Percentiles rank a stretch among this genome's conserved stretches.
Conservation (phyloP, 805 yeast species). For the Kuraishia borneana region DNA sequence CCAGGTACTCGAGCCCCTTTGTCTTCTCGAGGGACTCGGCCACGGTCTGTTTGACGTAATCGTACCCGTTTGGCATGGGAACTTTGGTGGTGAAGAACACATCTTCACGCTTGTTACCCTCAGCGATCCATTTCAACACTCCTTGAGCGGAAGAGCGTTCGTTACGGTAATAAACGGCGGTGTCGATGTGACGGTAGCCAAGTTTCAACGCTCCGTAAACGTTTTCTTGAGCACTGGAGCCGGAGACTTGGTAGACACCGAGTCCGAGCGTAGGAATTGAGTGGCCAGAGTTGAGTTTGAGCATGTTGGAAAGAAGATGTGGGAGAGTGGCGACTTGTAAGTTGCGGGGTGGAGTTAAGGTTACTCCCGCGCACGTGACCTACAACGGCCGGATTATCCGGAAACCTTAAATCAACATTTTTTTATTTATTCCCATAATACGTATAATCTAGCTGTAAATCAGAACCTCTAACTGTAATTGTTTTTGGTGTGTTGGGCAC, state of each 20-base stretch:
- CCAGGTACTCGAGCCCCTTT: conserved; percentile 37
- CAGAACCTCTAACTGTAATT: no score
- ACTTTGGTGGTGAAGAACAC: conserved; percentile 30
- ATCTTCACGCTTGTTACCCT: conserved; percentile 21
- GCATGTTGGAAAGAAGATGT: neutral
- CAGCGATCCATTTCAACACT: conserved; percentile 29
- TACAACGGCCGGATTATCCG: no score
- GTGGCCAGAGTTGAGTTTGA: conserved; percentile 38
- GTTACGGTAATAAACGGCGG: conserved; percentile 60
- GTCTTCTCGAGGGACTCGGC: conserved; percentile 26
- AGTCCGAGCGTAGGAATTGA: conserved; percentile 45
- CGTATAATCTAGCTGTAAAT: no score
- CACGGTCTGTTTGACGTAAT: conserved; percentile 28
- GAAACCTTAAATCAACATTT: no score
- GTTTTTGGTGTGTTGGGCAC: conserved; percentile 18
- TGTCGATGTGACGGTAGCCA: conserved; percentile 70
- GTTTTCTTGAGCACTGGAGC: conserved; percentile 24
- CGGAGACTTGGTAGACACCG: conserved; percentile 40
- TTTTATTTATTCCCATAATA: no score
- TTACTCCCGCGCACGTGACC: no score
- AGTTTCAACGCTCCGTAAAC: conserved; percentile 45
- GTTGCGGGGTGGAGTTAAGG: no score
- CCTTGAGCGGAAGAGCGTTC: conserved; percentile 54
- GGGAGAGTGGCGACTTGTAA: no score
- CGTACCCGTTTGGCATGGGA: conserved; percentile 20